Evolutionary conservation across 768 basidiomycete species (phyloP).

Genomic region (Mycena filopes): DNA sequence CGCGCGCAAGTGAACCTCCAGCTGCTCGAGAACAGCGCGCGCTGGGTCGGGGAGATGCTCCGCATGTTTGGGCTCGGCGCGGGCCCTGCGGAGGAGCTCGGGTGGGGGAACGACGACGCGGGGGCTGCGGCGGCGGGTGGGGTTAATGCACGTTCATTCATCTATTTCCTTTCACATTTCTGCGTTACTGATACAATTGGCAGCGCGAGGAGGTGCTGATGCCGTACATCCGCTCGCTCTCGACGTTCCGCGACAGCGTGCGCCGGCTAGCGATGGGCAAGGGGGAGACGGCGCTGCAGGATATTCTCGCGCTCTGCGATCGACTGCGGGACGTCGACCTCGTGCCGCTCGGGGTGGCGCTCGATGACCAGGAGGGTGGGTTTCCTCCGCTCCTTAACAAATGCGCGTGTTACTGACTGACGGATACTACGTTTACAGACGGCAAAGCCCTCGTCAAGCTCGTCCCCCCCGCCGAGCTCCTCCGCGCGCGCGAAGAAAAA

Average conservation of each 20-base stretch:
- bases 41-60: conserved; percentile 80
- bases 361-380: conserved; percentile 95
- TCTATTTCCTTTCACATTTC: conserved; percentile 8
- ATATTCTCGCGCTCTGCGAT: conserved; percentile 90
- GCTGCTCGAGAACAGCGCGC: conserved; percentile 70
- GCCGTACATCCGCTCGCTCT: conserved; percentile 88
- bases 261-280: conserved; percentile 83
- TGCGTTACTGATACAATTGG: conserved; percentile 10
- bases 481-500: conserved; percentile 91
- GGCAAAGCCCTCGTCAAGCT: conserved; percentile 96
- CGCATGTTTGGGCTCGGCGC: conserved; percentile 85
- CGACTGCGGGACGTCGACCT: conserved; percentile 90
- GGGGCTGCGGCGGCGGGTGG: conserved; percentile 55
- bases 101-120: conserved; percentile 82
- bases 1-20: conserved; percentile 71
- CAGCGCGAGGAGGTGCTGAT: conserved; percentile 88
- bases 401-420: conserved; percentile 21
- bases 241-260: conserved; percentile 92
- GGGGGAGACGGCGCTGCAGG: conserved; percentile 71
- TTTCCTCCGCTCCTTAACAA: conserved; percentile 20
- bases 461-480: conserved; percentile 82
- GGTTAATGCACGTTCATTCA: conserved; percentile 62
- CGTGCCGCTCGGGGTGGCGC: conserved; percentile 92
- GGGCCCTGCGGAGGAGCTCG: conserved; percentile 71
- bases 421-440: conserved; percentile 64